Conservation (phyloP, 2,329 filamentous ascomycete species). For the Helotiales sp. region DNA sequence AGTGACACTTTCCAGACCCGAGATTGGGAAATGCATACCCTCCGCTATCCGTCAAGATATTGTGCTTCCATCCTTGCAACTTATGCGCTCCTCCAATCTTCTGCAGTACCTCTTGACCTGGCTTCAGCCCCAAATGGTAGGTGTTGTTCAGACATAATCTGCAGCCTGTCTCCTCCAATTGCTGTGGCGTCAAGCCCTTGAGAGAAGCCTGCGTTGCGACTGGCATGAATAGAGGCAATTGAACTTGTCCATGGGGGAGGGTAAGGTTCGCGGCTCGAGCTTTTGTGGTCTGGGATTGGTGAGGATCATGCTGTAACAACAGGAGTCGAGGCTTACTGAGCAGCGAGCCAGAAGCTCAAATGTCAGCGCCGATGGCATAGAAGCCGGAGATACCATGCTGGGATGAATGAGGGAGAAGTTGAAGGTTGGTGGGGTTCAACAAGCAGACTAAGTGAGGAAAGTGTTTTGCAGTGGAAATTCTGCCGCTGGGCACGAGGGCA, state of each 20-base stretch:
- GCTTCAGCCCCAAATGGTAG: constrained; percentile 93
- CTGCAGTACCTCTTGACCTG: constrained; percentile 86
- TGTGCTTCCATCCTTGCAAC: constrained; percentile 92
- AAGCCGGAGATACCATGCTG: constrained; percentile 14
- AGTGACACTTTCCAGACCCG: constrained; percentile 28
- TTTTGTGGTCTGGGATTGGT: constrained; percentile 73
- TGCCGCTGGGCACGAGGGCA: constrained; percentile 12
- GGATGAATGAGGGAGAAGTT: constrained; percentile 5
- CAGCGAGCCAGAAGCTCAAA: constrained; percentile 79
- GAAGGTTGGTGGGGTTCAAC: constrained; percentile 4
- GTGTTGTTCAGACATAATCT: constrained; percentile 96
- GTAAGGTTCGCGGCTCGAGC: constrained; percentile 85
- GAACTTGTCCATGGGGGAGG: constrained; percentile 87
- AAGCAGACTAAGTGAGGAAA: constrained; percentile 1
- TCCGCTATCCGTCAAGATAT: constrained; percentile 83
- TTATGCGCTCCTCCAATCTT: constrained; percentile 89
- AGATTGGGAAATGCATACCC: constrained; percentile 48
- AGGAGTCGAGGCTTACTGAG: constrained; percentile 58
- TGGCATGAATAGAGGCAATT: constrained; percentile 96
- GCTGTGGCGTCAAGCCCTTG: constrained; percentile 90
- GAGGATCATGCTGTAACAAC: constrained; percentile 10
- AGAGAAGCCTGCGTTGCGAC: constrained; percentile 95
- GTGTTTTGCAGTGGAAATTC: constrained; percentile 7
- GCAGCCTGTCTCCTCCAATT: constrained; percentile 87
- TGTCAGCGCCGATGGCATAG: constrained; percentile 65